These are phyloP conservation scores for Candida sp. DNA, from an alignment of 1,139 yeast genomes.

Conservation along the genomic window DNA sequence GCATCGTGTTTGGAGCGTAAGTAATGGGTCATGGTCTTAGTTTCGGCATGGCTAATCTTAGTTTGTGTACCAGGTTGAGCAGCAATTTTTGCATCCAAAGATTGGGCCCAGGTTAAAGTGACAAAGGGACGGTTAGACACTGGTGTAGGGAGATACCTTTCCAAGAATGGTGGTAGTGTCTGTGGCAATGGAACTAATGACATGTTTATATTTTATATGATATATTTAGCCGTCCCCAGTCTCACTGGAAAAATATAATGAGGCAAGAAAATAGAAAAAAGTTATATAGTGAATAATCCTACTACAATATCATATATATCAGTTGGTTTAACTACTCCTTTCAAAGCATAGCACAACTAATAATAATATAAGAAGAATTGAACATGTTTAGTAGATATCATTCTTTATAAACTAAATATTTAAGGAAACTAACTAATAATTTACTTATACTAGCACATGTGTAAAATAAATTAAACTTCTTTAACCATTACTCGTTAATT, in stretches of 20 bases:
- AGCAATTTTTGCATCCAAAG: conserved; percentile 83
- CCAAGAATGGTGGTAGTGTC: conserved; percentile 27
- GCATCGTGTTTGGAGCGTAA: conserved; percentile 77
- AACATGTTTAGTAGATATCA: no score
- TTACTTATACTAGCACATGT: no score
- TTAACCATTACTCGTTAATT: no score
- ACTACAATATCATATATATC: no score
- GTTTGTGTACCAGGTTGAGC: conserved; percentile 74
- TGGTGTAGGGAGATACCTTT: conserved; percentile 28
- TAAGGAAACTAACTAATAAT: no score
- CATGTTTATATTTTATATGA: not conserved
- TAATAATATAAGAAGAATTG: no score
- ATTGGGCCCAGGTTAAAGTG: conserved; percentile 89
- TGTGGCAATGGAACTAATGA: conserved; percentile 16
- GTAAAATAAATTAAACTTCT: no score
- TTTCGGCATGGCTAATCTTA: conserved; percentile 77
- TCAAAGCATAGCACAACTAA: no score
- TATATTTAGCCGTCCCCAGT: not conserved
- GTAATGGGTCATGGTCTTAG: conserved; percentile 94
- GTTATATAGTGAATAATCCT: no score
- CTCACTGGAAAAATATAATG: not conserved
- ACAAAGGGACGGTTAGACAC: conserved; percentile 40
- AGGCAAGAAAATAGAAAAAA: no score
- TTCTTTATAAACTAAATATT: no score
- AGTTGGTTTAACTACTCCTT: no score